Percentiles rank a stretch among this genome's conserved stretches.
Evolutionary conservation across 306 rosid genomes (phyloP).

Genomic region (Neltuma alba): DNA sequence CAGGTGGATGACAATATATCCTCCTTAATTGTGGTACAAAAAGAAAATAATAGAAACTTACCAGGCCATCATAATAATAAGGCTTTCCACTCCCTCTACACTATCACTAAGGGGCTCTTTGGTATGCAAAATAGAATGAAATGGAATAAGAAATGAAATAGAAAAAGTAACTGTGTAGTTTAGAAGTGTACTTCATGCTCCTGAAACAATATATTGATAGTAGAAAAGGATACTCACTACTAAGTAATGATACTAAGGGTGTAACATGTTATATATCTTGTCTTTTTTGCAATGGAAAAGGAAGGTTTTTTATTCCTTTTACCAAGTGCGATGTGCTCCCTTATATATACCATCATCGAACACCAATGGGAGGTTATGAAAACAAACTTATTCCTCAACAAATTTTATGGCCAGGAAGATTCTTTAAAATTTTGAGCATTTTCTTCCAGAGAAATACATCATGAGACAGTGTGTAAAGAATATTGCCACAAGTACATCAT

Average conservation of each 20-base stretch:
- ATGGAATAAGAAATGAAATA: background rate
- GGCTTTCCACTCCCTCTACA: background rate
- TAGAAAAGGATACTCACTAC: background rate
- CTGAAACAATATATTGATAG: background rate
- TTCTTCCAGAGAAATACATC: background rate
- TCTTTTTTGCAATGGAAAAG: background rate
- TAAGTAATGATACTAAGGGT: background rate
- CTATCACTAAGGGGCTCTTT: background rate
- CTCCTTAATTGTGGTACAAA: background rate
- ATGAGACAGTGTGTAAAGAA: background rate
- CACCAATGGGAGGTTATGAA: background rate
- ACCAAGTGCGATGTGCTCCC: background rate
- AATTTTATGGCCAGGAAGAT: background rate
- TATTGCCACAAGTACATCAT: background rate
- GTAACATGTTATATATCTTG: background rate
- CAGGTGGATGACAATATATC: background rate
- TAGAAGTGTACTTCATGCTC: background rate
- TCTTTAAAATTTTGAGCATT: background rate
- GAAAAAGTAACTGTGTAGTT: background rate
- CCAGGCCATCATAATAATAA: background rate
- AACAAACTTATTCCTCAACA: too few relatives aligned
- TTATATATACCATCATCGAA: background rate
- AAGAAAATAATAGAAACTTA: background rate
- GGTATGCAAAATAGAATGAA: background rate
- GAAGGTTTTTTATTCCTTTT: background rate